Evolutionary conservation across 2,329 filamentous ascomycete genomes (phyloP), one percentile per base, ranked within the genome.

Genomic region (Geosmithia putterillii): DNA sequence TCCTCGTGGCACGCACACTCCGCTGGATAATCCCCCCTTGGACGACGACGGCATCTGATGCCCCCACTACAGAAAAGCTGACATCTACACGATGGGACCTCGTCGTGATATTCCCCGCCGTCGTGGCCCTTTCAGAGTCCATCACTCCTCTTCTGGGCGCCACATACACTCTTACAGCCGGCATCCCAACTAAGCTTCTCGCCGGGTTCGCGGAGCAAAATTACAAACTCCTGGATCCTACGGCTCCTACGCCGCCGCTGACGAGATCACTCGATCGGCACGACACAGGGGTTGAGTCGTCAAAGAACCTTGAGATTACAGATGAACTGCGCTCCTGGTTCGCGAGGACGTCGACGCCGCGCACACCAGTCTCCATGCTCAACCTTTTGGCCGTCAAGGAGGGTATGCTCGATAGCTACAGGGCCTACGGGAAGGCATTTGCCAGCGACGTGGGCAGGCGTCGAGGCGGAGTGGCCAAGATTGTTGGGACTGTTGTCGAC

Each of bases 301-400:
- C 52, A 10, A 50, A 79, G 55, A 65, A 66, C 18, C 64, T 81
- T 0, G 75, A 80, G 51, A 55, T 80, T 8, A 71, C 68, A 15
- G 54, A 65, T 0, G 67, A 73, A 3, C 55, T 81, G 1, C 52
- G 64, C 12, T 35, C 51, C 1, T 81, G 76, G 68, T 72, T 77
- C 54, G 46, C 59, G 4, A 55, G 52, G 38, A 48, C 58, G 54
- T 34, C 69, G 77, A 0, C 71, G 81, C 25, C 25, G 23, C 40
- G 17, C 17, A 32, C 25, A 12, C 25, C 40, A 17, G 17, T 42
- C 2, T 74, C 71, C 1, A 82, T 81, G 78, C 63, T 81, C 35
- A 81, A 82, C 47, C 60, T 81, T 3, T 65, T 82, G 4, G 64
- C 75, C 35, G 81, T 82, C 59, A 64, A 65, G 38, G 61, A 57